Evolutionary conservation across 192 early-diverging fungal genomes (phyloP).

Genomic region (Mycoemilia scoparia): DNA sequence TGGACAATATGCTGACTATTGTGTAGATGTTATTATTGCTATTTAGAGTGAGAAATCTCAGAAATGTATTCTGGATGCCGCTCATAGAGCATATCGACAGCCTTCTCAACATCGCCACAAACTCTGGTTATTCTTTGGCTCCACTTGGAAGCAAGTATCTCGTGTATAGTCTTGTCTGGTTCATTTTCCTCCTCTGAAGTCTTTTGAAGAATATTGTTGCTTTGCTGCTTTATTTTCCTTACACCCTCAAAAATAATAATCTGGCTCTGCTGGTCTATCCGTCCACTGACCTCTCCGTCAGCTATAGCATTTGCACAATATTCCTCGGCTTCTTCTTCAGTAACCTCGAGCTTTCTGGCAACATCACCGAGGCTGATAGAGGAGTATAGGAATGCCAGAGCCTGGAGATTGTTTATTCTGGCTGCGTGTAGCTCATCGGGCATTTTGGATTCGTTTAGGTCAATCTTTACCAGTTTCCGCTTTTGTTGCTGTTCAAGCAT

Average conservation of each 20-base stretch:
- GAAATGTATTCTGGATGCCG: conserved; percentile 21
- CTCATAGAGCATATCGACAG: conserved; percentile 24
- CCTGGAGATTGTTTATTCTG: no score
- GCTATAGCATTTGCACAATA: conserved; percentile 78
- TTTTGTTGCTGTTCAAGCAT: no score
- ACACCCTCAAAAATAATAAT: conserved; percentile 67
- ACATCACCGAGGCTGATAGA: conserved; percentile 82
- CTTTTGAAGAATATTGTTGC: conserved; percentile 16
- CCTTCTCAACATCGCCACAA: conserved; percentile 22
- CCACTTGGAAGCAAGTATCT: conserved; percentile 18
- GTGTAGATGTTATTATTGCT: no score
- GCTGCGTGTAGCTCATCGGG: no score
- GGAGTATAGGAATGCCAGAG: conserved; percentile 78
- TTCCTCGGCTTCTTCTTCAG: conserved; percentile 64
- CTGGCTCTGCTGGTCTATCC: conserved; percentile 81
- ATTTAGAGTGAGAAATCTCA: no score
- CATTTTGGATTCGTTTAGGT: no score
- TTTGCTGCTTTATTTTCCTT: conserved; percentile 22
- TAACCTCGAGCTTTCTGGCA: conserved; percentile 53
- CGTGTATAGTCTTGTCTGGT: conserved; percentile 22
- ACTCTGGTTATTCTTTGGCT: conserved; percentile 17
- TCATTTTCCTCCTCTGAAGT: conserved; percentile 8
- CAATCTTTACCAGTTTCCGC: no score
- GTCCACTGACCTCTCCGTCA: conserved; percentile 70
- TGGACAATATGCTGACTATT: no score